Percentiles rank a stretch among this genome's conserved stretches.
These are phyloP conservation scores for Solanum pinnatisectum DNA, from an alignment of 257 asterid species.

Conservation along the genomic window DNA sequence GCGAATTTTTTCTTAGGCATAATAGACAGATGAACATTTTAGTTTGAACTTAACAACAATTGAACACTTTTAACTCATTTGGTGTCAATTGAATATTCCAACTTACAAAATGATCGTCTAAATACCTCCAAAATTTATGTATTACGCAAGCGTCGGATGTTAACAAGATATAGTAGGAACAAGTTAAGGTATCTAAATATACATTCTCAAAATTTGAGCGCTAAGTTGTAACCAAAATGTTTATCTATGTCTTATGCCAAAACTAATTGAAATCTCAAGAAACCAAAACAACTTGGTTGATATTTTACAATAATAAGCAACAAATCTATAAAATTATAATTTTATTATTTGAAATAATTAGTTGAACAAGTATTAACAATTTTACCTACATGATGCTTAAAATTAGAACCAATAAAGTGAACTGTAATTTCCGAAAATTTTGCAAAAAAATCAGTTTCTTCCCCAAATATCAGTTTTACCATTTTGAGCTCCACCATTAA, in stretches of 20 bases:
- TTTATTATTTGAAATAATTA: not conserved
- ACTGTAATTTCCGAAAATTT: not conserved
- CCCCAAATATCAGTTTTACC: not conserved
- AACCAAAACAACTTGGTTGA: not conserved
- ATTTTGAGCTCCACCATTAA: not conserved
- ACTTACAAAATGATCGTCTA: too few relatives aligned
- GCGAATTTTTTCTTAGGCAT: too few relatives aligned
- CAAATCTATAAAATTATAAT: not conserved
- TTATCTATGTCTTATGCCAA: not conserved
- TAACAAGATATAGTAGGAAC: too few relatives aligned
- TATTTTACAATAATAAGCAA: not conserved
- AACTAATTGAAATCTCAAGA: not conserved
- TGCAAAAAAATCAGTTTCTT: not conserved
- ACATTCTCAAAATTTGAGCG: not conserved
- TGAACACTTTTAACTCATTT: not conserved
- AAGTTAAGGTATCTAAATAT: too few relatives aligned
- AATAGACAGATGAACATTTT: too few relatives aligned
- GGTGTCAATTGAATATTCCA: too few relatives aligned
- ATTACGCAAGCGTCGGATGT: fast-evolving
- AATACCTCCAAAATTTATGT: too few relatives aligned
- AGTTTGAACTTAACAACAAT: too few relatives aligned
- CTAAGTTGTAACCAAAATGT: not conserved
- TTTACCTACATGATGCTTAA: not conserved
- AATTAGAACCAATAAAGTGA: not conserved
- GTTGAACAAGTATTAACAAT: not conserved